phyloP scores from a whole-genome alignment of 768 basidiomycete genomes.

The Collybia sordida region DNA sequence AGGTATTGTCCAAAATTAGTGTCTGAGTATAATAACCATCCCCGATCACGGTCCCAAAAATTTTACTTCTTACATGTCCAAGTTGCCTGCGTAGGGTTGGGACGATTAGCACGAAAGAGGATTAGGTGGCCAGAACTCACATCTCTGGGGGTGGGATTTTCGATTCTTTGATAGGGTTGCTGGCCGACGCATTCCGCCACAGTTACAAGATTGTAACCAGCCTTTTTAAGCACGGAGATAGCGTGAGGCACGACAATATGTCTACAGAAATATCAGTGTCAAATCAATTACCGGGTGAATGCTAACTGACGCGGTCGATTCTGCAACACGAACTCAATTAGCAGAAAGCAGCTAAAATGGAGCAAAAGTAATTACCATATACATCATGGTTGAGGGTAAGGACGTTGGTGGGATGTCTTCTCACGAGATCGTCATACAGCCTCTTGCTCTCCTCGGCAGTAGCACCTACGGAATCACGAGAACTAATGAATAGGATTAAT shows the following conservation, averaged over 20 bases:
- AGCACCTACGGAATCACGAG: slow-evolving; percentile 36
- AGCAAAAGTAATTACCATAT: slow-evolving; percentile 15
- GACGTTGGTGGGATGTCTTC: slow-evolving; percentile 26
- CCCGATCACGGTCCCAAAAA: no score
- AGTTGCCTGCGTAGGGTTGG: no score
- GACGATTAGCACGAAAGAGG: no score
- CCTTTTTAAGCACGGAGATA: slow-evolving; percentile 23
- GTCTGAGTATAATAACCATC: no score
- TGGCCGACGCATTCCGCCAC: slow-evolving; percentile 37
- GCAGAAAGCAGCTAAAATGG: no score
- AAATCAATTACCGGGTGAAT: no score
- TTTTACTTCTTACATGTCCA: no score
- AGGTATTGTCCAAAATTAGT: no score
- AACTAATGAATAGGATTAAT: slow-evolving; percentile 17
- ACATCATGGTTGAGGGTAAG: slow-evolving; percentile 40
- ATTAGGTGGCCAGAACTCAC: slow-evolving; percentile 14
- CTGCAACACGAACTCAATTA: no score
- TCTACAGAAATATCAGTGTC: no score
- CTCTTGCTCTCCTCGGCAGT: slow-evolving; percentile 23
- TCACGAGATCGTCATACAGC: slow-evolving; percentile 23
- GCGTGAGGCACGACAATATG: slow-evolving; percentile 25
- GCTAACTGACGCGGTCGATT: no score
- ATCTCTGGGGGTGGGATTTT: slow-evolving; percentile 16
- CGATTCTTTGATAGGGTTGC: slow-evolving; percentile 29
- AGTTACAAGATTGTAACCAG: slow-evolving; percentile 37